Percentiles rank a stretch among this genome's conserved stretches.
These are phyloP conservation scores for Nephelium lappaceum DNA, from an alignment of 345 rosid species.

Conservation along the genomic window DNA sequence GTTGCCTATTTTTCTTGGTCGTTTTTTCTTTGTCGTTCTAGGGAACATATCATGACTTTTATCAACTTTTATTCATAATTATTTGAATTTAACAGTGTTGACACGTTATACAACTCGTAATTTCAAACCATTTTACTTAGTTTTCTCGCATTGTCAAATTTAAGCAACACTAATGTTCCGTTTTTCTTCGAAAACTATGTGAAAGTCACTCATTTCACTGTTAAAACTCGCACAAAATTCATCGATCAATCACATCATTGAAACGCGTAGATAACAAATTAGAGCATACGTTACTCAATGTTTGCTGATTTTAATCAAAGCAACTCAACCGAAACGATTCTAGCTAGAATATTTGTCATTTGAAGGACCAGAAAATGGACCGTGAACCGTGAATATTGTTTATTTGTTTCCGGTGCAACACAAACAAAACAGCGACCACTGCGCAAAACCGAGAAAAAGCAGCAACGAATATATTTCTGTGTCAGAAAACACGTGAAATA, in stretches of 20 bases:
- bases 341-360: too few relatives aligned
- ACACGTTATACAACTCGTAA: not conserved
- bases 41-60: not conserved
- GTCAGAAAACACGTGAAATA: slow-evolving; percentile 6
- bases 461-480: not conserved
- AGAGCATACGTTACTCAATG: too few relatives aligned
- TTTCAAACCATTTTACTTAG: not conserved
- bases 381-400: too few relatives aligned
- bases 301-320: too few relatives aligned
- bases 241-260: not conserved
- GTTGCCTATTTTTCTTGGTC: not conserved
- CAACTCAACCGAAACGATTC: too few relatives aligned
- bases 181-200: too few relatives aligned
- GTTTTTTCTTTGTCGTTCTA: not conserved
- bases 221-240: too few relatives aligned
- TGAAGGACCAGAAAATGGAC: too few relatives aligned
- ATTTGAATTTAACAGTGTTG: not conserved
- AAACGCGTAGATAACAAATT: not conserved
- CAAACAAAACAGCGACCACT: too few relatives aligned
- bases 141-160: not conserved
- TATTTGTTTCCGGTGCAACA: too few relatives aligned
- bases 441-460: not conserved
- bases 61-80: not conserved
- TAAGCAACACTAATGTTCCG: not conserved
- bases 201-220: too few relatives aligned